Base-by-base conservation (phyloP, 2,329 filamentous ascomycete genomes). In the Monilinia fructicola region DNA sequence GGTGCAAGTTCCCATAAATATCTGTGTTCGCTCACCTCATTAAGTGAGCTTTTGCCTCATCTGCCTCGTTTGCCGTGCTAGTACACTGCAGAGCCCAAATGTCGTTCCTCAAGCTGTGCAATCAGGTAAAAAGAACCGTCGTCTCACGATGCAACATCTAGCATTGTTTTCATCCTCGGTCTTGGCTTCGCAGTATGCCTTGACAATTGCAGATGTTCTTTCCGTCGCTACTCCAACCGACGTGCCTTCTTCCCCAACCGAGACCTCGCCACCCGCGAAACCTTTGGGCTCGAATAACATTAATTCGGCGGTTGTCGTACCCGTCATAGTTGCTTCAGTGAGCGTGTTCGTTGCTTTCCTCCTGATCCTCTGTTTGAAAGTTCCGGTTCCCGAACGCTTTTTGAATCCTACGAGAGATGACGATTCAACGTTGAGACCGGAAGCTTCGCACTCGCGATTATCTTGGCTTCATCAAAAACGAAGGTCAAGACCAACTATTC, bases 241-340 rank as follows among this genome's bases (percentile, higher is more conserved):
- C 18, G 35, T 28, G 35, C 46, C 64, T n/a, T 9, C 60, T 23
- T 63, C 55, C 16, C n/a, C 64, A 21, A 54, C 64, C 7, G 26
- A 16, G 21, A 66, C 21, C 21, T 40, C 55, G 11, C 14, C n/a
- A 12, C 35, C 64, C 14, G 28, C 23, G 4, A 31, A 63, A 28
- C 55, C 58, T 38, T 62, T 28, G 4, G 48, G 55, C 16, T 38
- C 55, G 10, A 66, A 66, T 46, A 26, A 35, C 14, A 53, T 61
- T 4, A 46, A 66, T 44, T 66, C 64, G 26, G 64, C 55, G 5
- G 48, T 66, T 11, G 35, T 66, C 23, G 38, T 66, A 3, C 64
- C 64, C 21, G 44, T 66, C 31, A 62, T 66, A 18, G 64, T 66
- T 46, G 64, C 26, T 38, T 66, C 64, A 18, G 56, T 62, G 28